phyloP scores from a whole-genome alignment of 2,329 filamentous ascomycete genomes.

The Cadophora malorum region DNA sequence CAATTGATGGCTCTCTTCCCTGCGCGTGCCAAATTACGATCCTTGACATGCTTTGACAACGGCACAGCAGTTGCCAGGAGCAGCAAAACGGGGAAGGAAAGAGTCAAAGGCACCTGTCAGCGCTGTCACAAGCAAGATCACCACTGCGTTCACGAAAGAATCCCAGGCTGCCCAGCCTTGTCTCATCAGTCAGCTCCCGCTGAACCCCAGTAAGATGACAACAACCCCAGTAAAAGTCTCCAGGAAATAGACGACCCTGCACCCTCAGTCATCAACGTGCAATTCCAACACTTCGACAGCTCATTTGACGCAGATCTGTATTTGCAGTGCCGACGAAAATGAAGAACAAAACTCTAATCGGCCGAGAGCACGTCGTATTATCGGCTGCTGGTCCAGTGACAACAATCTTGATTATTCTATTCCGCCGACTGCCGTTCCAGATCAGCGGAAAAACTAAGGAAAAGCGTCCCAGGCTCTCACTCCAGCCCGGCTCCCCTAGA shows the following conservation, averaged over 20 bases:
- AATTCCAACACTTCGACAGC: not conserved
- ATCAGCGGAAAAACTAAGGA: not conserved
- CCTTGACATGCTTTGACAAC: not conserved
- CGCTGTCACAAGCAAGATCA: not conserved
- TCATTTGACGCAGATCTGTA: not conserved
- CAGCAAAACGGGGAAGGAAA: not conserved
- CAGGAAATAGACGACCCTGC: not conserved
- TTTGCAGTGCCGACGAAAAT: not conserved
- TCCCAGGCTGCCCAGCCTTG: conserved; percentile 8
- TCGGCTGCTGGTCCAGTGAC: not conserved
- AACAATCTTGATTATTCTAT: not conserved
- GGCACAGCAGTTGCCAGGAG: not conserved
- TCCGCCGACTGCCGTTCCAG: not conserved
- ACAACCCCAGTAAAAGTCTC: conserved; percentile 1
- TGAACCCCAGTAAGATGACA: too few species aligned
- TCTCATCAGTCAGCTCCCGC: conserved; percentile 14
- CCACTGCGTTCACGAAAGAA: not conserved
- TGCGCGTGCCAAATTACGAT: not conserved
- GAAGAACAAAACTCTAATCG: not conserved
- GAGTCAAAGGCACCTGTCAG: not conserved
- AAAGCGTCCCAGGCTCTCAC: not conserved
- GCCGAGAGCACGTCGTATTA: not conserved
- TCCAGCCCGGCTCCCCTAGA: not conserved
- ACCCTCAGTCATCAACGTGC: not conserved
- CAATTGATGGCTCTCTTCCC: not conserved